Conservation (phyloP, 2,329 filamentous ascomycete genomes). For the Aspergillus neotritici region DNA sequence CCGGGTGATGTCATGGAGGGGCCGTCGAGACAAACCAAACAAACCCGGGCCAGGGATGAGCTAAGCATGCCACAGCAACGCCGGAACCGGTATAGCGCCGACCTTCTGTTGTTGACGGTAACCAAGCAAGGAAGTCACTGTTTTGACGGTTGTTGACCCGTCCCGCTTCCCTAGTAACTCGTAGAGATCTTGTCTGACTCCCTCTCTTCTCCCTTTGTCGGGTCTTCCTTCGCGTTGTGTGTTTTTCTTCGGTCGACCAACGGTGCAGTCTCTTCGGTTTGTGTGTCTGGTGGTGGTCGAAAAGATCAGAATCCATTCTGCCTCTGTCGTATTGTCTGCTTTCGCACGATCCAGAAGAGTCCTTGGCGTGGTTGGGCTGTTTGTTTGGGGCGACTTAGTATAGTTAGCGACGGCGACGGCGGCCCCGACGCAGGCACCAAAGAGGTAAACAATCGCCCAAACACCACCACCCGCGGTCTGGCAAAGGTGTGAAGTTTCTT, state of each 20-base stretch:
- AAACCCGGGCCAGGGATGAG: constrained; percentile 19
- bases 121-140: constrained; percentile 18
- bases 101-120: constrained; percentile 16
- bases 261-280: constrained; percentile 3
- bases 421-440: constrained; percentile 10
- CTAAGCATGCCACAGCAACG: constrained; percentile 14
- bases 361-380: constrained; percentile 18
- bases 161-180: constrained; percentile 5
- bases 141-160: constrained; percentile 7
- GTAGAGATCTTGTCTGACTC: constrained; percentile 8
- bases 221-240: constrained; percentile 13
- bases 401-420: constrained; percentile 15
- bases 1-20: constrained; percentile 22
- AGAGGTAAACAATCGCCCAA: constrained; percentile 19
- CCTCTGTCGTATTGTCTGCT: constrained; percentile 7
- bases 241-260: constrained; percentile 8
- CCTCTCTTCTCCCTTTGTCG: constrained; percentile 10
- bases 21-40: constrained; percentile 3
- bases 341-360: constrained; percentile 8
- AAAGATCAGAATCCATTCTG: neutral
- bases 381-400: constrained; percentile 22
- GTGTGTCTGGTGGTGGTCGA: constrained; percentile 5
- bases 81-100: constrained; percentile 12
- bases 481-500: constrained; percentile 9
- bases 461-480: constrained; percentile 8